A percentile compares a stretch with the other conserved stretches of the same genome.
Conservation (phyloP, 495 filamentous ascomycete genomes). For the Penicillium macrosclerotiorum region DNA sequence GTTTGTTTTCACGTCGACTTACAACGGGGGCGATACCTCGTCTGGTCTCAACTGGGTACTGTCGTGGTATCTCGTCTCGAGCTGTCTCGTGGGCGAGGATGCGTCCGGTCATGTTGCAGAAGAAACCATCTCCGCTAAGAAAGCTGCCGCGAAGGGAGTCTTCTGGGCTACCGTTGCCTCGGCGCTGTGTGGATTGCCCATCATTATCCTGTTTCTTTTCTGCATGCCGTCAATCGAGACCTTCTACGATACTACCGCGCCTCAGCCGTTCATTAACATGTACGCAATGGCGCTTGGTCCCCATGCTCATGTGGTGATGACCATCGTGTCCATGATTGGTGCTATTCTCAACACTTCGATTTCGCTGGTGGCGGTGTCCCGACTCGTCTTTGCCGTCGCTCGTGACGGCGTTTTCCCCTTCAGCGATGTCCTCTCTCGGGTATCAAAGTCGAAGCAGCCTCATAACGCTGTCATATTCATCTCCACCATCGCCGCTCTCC, state of each 20-base stretch:
- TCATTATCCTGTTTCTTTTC: constrained; percentile 36
- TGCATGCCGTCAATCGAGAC: constrained; percentile 36
- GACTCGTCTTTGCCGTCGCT: constrained; percentile 39
- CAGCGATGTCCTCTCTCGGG: constrained; percentile 28
- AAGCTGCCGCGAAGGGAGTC: constrained; percentile 35
- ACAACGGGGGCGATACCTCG: constrained; percentile 30
- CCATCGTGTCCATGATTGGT: constrained; percentile 34
- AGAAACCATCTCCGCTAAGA: constrained; percentile 37
- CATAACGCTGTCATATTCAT: constrained; percentile 39
- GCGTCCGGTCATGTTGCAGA: constrained; percentile 38
- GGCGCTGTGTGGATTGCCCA: constrained; percentile 33
- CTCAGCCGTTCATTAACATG: constrained; percentile 41
- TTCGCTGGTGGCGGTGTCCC: constrained; percentile 35
- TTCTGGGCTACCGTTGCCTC: constrained; percentile 38
- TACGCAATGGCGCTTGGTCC: constrained; percentile 35
- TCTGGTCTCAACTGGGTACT: constrained; percentile 36
- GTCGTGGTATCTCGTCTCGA: constrained; percentile 32
- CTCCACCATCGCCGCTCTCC: constrained; percentile 26
- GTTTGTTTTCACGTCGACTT: constrained; percentile 33
- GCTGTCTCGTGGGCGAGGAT: constrained; percentile 34
- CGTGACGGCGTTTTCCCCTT: constrained; percentile 39
- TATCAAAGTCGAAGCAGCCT: constrained; percentile 35
- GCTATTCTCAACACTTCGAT: constrained; percentile 38
- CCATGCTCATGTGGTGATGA: constrained; percentile 35
- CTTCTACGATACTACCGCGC: constrained; percentile 27